Evolutionary conservation across 352 stramenopile species (phyloP), one percentile per base, ranked within the genome.

Genomic region (Phytophthora agathidicida): DNA sequence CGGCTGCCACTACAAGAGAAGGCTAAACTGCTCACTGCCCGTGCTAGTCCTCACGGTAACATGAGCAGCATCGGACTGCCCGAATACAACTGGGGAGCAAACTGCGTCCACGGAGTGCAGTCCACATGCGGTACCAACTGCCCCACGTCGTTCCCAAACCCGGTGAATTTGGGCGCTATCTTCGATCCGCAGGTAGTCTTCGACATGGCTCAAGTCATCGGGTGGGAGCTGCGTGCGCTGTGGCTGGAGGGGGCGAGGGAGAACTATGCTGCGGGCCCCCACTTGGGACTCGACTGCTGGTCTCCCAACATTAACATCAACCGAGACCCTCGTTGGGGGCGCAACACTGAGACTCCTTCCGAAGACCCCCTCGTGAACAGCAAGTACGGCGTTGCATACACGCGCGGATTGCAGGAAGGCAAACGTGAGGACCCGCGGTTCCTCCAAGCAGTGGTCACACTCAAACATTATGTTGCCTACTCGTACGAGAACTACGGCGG

Each of bases 231-330:
- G 27, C 81, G 81, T 8, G 81, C 78, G 16, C 53, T 91, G 20
- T 89, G 81, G 81, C 74, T 89, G 17, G 81, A 89, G 48, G 81
- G 76, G 7, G 81, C 78, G 1, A 58, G 72, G 1, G 81, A 91
- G 33, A 89, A 91, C 53, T 86, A 88, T 59, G 48, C 50, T 2
- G 41, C 38, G 0, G 80, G 77, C 14, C 73, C 60, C 66, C 81
- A 94, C 41, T 56, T 89, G 14, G 92, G 91, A 1, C 67, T 98
- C 38, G 96, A 94, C 36, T 97, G 84, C 66, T 98, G 88, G 83
- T 92, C 83, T 30, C 94, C 94, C 16, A 98, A 97, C 55, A 93
- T 98, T 43, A 98, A 98, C 67, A 90, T 98, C 59, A 94, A 96
- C 42, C 77, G 93, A 50, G 93, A 98, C 73, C 92, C 94, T 41